Base-by-base conservation (phyloP, 345 rosid species). In the Arabidopsis suecica region DNA sequence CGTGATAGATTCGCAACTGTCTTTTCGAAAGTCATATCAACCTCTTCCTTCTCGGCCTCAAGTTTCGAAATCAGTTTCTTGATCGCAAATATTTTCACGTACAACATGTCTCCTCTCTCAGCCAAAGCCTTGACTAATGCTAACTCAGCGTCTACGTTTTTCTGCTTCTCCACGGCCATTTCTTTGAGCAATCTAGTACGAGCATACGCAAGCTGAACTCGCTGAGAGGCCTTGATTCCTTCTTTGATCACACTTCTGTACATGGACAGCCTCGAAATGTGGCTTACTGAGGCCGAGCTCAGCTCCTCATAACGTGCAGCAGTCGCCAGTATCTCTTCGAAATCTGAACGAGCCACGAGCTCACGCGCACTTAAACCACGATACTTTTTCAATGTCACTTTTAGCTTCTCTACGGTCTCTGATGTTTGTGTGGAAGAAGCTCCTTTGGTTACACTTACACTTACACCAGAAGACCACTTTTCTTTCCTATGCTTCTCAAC, bases 21-120 rank as follows among this genome's bases (percentile, higher is more conserved):
- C 33, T 57, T 66, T 1, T 74, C 33, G 11, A 74, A 65, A 0
- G 37, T 9, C 6, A 44, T 16, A 11, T 56, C 66, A 44, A 74
- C 65, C 11, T 56, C 38, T 34, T 34, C 8, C n/a, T 66, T 74
- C 60, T 74, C 72, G 10, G 61, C 67, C 61, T 74, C 78, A 34
- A 66, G 61, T 22, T 66, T 28, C 42, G 25, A 16, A 13, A 74
- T 1, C 3, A 41, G 22, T 22, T 48, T 58, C 33, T 57, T 74
- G 2, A 74, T 45, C 1, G 53, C 78, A 3, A 57, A 66, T 56
- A 74, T 74, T 13, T 58, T 42, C 1, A 58, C 61, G 34, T 34
- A 13, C 66, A 74, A 47, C 13, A 0, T 8, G 34, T 74, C 78
- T 36, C 78, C 78, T 34, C n/a, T 65, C 22, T 48, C 5, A 25